Percentiles rank a stretch among this genome's conserved stretches.
Conservation (phyloP, 2,329 filamentous ascomycete species). For the Talaromyces sp. region DNA sequence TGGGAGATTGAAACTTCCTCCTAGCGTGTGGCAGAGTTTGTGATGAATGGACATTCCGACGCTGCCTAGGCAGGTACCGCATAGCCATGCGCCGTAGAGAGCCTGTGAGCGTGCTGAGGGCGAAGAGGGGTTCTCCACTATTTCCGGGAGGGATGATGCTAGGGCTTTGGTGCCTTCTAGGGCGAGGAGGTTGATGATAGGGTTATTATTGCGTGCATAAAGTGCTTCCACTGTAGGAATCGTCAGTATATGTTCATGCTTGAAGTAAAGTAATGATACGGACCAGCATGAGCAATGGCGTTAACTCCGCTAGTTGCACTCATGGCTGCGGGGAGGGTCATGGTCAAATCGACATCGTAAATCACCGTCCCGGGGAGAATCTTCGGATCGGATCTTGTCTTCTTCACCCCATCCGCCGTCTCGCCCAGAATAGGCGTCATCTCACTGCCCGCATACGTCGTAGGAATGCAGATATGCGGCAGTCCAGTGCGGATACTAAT, state of each 20-base stretch:
- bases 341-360: constrained; percentile 62
- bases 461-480: constrained; percentile 60
- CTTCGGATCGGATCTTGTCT: constrained; percentile 55
- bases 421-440: constrained; percentile 65
- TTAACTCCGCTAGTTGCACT: constrained; percentile 61
- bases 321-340: constrained; percentile 54
- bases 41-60: constrained; percentile 64
- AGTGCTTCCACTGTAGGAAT: constrained; percentile 54
- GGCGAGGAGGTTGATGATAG: constrained; percentile 57
- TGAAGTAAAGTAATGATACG: constrained; percentile 17
- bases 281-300: constrained; percentile 61
- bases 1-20: constrained; percentile 61
- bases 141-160: constrained; percentile 51
- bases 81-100: constrained; percentile 64
- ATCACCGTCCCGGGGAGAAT: constrained; percentile 61
- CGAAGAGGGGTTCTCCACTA: constrained; percentile 47
- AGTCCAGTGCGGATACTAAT: constrained; percentile 53
- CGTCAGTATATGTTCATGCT: background rate
- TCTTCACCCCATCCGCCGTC: constrained; percentile 57
- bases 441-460: constrained; percentile 60
- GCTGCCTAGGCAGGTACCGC: constrained; percentile 57
- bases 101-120: constrained; percentile 50
- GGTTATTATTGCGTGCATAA: constrained; percentile 60
- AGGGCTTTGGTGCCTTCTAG: constrained; percentile 56
- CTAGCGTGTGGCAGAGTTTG: constrained; percentile 64